Evolutionary conservation across 2,329 filamentous ascomycete genomes (phyloP), one percentile per base, ranked within the genome.

Genomic region (Plenodomus biglobosus): DNA sequence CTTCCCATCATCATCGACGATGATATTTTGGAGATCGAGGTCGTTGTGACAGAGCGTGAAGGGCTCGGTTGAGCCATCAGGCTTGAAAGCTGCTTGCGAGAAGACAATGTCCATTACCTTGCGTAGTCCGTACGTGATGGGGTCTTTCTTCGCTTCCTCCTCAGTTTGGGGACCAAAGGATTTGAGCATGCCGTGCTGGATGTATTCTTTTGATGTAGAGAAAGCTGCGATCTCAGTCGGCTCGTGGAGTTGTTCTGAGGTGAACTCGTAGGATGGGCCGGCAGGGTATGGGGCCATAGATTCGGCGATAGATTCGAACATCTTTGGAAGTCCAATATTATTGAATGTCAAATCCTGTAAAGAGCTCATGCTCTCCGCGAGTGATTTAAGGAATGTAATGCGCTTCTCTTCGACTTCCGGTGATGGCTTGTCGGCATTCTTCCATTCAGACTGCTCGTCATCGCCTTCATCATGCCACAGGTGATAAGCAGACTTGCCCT

Each of bases 1-100:
- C 11, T 59, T 48, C 2, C 60, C 59, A 0, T 38, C 18, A 2
- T 42, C 32, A 34, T 61, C 53, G 10, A 58, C 52, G 1, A 64
- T 40, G 24, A 67, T 59, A 38, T 66, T 66, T 13, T 65, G 58
- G 1, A 58, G 45, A 17, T 62, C 50, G n/a, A 66, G 48, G 19
- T 67, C 64, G 2, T 46, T 27, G 40, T 65, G 63, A 8, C 39
- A 42, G 1, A 66, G 53, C 1, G 56, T 54, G 24, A 67, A 67
- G 0, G 54, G 45, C 36, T 64, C 58, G 16, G 27, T 17, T 11
- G 36, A 10, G 3, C 15, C 10, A 30, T 32, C 13, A 8, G 8
- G 2, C 11, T 11, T n/a, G n/a, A 24, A 17, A 24, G 7, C 18
- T n/a, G 19, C 15, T 11, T 2, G 27, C 15, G 20, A 46, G 40